Evolutionary conservation across 345 rosid genomes (phyloP).

Genomic region (Aegle marmelos): DNA sequence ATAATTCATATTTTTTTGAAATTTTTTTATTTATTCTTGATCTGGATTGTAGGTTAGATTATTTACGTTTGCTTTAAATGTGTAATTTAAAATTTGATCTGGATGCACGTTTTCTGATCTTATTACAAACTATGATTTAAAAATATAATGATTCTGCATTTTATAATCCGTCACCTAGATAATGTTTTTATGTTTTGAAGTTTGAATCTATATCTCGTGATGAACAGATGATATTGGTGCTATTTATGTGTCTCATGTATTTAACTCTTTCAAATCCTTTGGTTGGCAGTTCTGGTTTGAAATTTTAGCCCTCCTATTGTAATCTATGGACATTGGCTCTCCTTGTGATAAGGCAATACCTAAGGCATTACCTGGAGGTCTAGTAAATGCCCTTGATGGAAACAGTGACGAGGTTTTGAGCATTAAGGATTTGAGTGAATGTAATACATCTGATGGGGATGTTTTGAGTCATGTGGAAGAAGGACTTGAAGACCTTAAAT

Average conservation of each 20-base stretch:
- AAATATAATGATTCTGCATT: neutral
- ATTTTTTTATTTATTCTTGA: neutral
- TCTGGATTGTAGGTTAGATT: neutral
- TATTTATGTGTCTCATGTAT: neutral
- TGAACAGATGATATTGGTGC: neutral
- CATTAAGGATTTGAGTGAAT: constrained; percentile 29
- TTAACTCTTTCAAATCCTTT: neutral
- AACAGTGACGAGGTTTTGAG: constrained; percentile 14
- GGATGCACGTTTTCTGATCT: neutral
- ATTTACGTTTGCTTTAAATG: neutral
- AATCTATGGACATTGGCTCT: constrained; percentile 43
- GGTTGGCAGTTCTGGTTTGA: constrained; percentile 3
- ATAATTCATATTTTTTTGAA: neutral
- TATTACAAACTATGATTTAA: neutral
- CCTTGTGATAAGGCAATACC: constrained; percentile 12
- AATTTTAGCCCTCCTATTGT: neutral
- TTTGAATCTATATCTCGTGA: too few species aligned
- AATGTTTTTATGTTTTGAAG: too few species aligned
- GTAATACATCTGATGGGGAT: constrained; percentile 31
- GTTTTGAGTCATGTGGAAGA: constrained; percentile 33
- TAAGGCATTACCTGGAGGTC: constrained; percentile 15
- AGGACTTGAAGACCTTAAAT: constrained; percentile 26
- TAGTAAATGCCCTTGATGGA: constrained; percentile 36
- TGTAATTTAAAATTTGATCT: neutral
- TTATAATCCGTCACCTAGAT: neutral